Evolutionary conservation across 2,329 filamentous ascomycete genomes (phyloP).

Genomic region (Cadophora sp.): DNA sequence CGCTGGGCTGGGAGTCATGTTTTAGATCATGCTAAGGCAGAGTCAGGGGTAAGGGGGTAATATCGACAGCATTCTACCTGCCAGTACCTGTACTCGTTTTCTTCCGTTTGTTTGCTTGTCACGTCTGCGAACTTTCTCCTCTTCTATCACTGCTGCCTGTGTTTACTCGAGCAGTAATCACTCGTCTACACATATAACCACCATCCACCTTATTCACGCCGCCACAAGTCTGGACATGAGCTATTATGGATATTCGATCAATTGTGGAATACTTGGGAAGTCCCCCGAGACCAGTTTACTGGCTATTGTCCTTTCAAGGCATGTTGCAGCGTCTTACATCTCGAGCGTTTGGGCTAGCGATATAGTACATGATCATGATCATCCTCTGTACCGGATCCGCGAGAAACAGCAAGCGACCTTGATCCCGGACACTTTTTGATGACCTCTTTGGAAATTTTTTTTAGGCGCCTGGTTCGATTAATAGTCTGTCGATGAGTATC

Average conservation of each 20-base stretch:
- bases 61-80: not conserved
- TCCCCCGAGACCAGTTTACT: not conserved
- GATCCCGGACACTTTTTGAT: too few relatives aligned
- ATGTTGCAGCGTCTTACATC: too few relatives aligned
- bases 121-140: not conserved
- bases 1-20: constrained; percentile 15
- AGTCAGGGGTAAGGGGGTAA: not conserved
- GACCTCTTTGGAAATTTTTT: too few relatives aligned
- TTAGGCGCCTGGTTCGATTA: too few relatives aligned
- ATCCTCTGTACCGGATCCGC: too few relatives aligned
- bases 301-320: not conserved
- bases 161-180: not conserved
- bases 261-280: not conserved
- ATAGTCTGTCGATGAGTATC: too few relatives aligned
- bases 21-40: constrained; percentile 26
- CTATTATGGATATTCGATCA: too few relatives aligned
- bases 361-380: too few relatives aligned
- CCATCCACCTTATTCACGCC: not conserved
- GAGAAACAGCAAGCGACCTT: too few relatives aligned
- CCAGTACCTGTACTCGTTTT: not conserved
- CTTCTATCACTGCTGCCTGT: not conserved
- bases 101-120: not conserved
- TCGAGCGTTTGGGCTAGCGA: too few relatives aligned
- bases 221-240: too few relatives aligned
- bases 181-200: not conserved